A percentile compares a stretch with the other conserved stretches of the same genome.
These are phyloP conservation scores for Collybiopsis luxurians DNA, from an alignment of 768 basidiomycete genomes.

Conservation along the genomic window DNA sequence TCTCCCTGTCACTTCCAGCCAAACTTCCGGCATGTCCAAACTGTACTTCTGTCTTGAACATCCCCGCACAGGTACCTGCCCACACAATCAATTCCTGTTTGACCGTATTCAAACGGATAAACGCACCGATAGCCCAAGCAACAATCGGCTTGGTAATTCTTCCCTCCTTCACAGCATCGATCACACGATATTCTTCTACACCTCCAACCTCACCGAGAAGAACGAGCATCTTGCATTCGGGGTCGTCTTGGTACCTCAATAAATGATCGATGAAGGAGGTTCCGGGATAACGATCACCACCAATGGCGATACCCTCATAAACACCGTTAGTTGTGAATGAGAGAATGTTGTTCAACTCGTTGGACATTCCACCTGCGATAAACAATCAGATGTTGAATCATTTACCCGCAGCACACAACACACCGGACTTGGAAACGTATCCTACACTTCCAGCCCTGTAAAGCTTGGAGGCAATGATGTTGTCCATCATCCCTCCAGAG, in stretches of 20 bases:
- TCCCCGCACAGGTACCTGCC: conserved; percentile 94
- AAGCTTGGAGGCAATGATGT: conserved; percentile 97
- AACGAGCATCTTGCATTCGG: conserved; percentile 98
- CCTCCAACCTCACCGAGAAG: conserved; percentile 98
- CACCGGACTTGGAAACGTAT: conserved; percentile 97
- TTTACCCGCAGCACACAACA: no score
- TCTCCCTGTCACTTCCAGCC: conserved; percentile 97
- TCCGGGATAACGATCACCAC: conserved; percentile 98
- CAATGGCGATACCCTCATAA: conserved; percentile 99
- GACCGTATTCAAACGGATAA: no score
- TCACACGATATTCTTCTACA: conserved; percentile 98
- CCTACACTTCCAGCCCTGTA: conserved; percentile 97
- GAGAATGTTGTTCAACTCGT: conserved; percentile 99
- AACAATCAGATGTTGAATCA: no score
- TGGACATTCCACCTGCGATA: conserved; percentile 79
- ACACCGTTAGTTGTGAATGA: conserved; percentile 95
- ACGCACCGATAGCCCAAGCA: conserved; percentile 79
- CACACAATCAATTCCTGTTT: conserved; percentile 25
- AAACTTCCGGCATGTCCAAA: conserved; percentile 98
- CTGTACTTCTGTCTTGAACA: conserved; percentile 99
- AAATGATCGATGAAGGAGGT: conserved; percentile 99
- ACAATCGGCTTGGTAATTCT: conserved; percentile 98
- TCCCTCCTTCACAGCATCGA: conserved; percentile 93
- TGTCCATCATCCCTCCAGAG: conserved; percentile 99
- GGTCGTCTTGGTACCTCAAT: conserved; percentile 94